phyloP scores from a whole-genome alignment of 2,329 filamentous ascomycete species.

The Colletotrichum euphorbiae region DNA sequence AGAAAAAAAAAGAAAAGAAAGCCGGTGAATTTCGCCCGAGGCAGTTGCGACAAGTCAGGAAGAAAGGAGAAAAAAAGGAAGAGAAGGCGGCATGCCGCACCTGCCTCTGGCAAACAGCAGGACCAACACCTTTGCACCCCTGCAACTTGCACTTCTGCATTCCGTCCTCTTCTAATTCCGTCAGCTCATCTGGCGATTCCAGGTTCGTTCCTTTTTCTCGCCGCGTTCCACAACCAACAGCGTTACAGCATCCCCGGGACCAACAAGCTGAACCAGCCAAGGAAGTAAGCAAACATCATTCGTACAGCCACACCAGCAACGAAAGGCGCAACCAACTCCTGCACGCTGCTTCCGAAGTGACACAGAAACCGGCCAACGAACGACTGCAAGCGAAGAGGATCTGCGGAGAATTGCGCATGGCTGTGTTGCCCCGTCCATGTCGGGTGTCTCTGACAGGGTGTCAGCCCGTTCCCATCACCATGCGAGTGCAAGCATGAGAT shows the following conservation, averaged over 20 bases:
- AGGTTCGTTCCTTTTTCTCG: not conserved
- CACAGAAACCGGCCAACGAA: not conserved
- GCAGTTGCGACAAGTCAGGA: not conserved
- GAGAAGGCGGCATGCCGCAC: not conserved
- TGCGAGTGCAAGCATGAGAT: not conserved
- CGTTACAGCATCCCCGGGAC: not conserved
- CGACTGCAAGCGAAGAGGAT: not conserved
- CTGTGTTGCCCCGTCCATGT: slow-evolving; percentile 1
- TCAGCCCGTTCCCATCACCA: not conserved
- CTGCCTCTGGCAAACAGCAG: not conserved
- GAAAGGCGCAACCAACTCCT: not conserved
- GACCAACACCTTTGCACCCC: slow-evolving; percentile 1
- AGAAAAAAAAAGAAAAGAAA: not conserved
- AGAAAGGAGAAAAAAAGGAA: not conserved
- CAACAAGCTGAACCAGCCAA: slow-evolving; percentile 12
- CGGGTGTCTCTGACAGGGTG: not conserved
- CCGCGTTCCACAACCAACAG: slow-evolving; percentile 18
- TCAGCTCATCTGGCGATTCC: not conserved
- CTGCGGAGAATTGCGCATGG: not conserved
- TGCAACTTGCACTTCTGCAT: not conserved
- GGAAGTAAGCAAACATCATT: slow-evolving; percentile 1
- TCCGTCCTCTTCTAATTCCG: not conserved
- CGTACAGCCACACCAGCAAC: not conserved
- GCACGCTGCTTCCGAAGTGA: not conserved
- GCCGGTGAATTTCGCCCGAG: not conserved